Percentiles rank a stretch among this genome's conserved stretches.
These are phyloP conservation scores for Quercus agrifolia DNA, from an alignment of 306 rosid genomes.

Conservation along the genomic window DNA sequence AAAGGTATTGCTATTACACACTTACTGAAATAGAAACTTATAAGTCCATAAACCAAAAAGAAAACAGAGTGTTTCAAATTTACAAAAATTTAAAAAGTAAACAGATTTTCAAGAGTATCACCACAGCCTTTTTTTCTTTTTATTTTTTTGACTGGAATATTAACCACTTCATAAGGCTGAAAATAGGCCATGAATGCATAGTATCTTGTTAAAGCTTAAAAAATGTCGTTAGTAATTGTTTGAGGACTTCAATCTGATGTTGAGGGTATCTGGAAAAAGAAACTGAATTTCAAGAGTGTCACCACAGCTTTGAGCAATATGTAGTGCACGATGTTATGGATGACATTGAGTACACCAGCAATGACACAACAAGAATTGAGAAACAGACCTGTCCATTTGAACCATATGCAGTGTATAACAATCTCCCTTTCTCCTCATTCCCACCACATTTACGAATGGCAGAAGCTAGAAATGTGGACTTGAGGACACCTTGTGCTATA, in stretches of 20 bases:
- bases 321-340: neutral
- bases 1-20: neutral
- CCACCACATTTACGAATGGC: slow-evolving; percentile 95
- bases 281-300: neutral
- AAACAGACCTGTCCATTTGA: slow-evolving; percentile 86
- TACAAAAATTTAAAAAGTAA: neutral
- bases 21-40: neutral
- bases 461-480: slow-evolving; percentile 79
- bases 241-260: slow-evolving; percentile 4
- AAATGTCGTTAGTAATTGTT: neutral
- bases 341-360: neutral
- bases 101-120: neutral
- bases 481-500: slow-evolving; percentile 82
- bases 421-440: slow-evolving; percentile 80
- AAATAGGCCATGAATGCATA: neutral
- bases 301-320: neutral
- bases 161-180: neutral
- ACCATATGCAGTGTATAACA: slow-evolving; percentile 81
- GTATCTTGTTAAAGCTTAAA: neutral
- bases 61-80: neutral
- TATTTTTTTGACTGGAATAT: too few species aligned
- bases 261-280: neutral
- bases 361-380: slow-evolving; percentile 1
- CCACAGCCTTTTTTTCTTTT: neutral
- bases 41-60: neutral